Evolutionary conservation across 1,139 yeast species (phyloP).

Genomic region (Diutina scorzettiae): DNA sequence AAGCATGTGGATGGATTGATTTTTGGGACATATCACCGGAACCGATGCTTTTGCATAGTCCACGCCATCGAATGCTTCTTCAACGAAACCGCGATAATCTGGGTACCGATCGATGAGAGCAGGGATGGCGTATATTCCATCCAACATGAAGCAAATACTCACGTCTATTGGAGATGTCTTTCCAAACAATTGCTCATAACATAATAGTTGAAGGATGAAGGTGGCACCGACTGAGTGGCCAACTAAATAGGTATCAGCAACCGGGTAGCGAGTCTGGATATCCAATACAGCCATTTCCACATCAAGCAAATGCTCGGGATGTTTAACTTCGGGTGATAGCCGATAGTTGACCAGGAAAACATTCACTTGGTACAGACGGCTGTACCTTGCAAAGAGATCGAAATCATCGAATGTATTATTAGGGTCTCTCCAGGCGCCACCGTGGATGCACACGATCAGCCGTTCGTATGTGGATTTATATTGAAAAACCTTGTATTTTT

Average conservation of each 20-base stretch:
- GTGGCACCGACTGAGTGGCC: constrained; percentile 88
- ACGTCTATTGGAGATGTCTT: neutral
- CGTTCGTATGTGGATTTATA: neutral
- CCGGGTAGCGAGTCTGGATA: constrained; percentile 13
- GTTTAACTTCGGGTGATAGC: constrained; percentile 47
- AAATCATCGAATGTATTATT: constrained; percentile 48
- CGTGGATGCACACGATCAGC: constrained; percentile 49
- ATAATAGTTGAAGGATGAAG: constrained; percentile 40
- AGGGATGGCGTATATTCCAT: constrained; percentile 39
- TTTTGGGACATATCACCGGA: too few relatives aligned
- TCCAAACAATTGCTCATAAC: neutral
- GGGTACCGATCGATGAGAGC: constrained; percentile 33
- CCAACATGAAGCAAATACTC: constrained; percentile 20
- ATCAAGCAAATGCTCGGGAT: constrained; percentile 57
- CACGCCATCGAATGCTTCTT: constrained; percentile 29
- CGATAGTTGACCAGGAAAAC: constrained; percentile 52
- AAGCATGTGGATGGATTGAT: too few relatives aligned
- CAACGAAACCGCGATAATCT: constrained; percentile 27
- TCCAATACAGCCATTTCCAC: constrained; percentile 31
- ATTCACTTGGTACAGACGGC: constrained; percentile 14
- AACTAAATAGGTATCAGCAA: constrained; percentile 22
- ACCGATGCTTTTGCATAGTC: too few relatives aligned
- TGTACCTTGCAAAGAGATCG: constrained; percentile 26
- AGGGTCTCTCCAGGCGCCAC: constrained; percentile 85
- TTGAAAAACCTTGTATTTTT: constrained; percentile 11